Conservation (phyloP, 371 early-diverging fungal genomes). For the Mortierella sp. region DNA sequence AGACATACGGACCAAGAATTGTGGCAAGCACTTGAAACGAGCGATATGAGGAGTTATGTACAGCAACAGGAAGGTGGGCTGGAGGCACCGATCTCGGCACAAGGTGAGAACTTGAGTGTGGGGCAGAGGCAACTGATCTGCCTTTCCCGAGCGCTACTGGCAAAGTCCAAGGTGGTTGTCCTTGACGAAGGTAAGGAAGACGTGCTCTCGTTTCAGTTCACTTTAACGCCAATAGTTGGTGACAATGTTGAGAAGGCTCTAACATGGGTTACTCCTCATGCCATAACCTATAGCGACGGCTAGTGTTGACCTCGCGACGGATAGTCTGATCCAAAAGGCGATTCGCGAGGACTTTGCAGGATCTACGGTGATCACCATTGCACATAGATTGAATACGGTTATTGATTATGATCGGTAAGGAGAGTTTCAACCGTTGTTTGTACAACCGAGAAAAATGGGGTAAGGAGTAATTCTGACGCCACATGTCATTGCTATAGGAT, state of each 20-base stretch:
- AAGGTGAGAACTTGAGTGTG: constrained; percentile 84
- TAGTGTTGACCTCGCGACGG: constrained; percentile 80
- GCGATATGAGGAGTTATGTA: constrained; percentile 76
- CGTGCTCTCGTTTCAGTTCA: neutral
- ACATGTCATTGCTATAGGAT: constrained; percentile 55
- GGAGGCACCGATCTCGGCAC: constrained; percentile 71
- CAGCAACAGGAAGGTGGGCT: constrained; percentile 72
- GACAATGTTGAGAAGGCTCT: too few species aligned
- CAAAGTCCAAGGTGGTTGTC: constrained; percentile 77
- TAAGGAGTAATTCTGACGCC: neutral
- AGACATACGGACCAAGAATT: constrained; percentile 76
- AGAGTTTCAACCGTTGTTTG: too few species aligned
- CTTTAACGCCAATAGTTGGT: neutral
- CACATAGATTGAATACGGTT: constrained; percentile 85
- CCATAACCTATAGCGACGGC: constrained; percentile 69
- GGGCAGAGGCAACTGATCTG: constrained; percentile 92
- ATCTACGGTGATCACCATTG: constrained; percentile 78
- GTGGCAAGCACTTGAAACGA: constrained; percentile 84
- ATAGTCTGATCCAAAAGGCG: constrained; percentile 80
- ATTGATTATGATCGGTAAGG: constrained; percentile 86
- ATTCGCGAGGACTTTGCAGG: constrained; percentile 77
- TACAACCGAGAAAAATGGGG: too few species aligned
- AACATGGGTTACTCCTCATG: too few species aligned
- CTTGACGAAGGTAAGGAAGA: constrained; percentile 78
- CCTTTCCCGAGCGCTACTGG: constrained; percentile 84